A percentile compares a stretch with the other conserved stretches of the same genome.
Conservation (phyloP, 805 yeast species). For the Metschnikowia picachoensis region DNA sequence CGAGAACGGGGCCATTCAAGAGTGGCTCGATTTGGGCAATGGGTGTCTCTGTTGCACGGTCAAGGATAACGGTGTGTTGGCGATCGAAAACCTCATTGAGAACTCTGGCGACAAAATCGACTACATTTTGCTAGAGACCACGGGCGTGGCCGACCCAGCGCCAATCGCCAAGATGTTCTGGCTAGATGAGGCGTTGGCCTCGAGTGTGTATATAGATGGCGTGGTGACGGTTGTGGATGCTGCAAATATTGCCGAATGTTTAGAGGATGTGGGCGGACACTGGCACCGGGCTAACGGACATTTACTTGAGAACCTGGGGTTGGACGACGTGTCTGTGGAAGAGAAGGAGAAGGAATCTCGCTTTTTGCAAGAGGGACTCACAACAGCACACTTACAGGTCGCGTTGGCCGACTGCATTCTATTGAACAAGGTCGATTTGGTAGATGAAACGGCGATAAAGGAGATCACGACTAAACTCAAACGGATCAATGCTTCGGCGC, state of each 20-base stretch:
- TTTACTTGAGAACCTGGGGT: conserved; percentile 18
- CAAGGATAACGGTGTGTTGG: conserved; percentile 90
- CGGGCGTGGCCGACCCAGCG: conserved; percentile 97
- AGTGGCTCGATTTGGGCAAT: conserved; percentile 95
- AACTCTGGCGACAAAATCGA: conserved; percentile 73
- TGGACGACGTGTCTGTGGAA: conserved; percentile 16
- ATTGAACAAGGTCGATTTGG: conserved; percentile 70
- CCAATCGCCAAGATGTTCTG: conserved; percentile 97
- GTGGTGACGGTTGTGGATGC: conserved; percentile 84
- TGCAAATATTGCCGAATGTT: conserved; percentile 57
- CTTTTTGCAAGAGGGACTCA: conserved; percentile 42
- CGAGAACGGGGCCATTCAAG: conserved; percentile 55
- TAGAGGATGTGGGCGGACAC: conserved; percentile 72
- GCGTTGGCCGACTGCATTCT: conserved; percentile 84
- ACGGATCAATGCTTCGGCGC: conserved; percentile 65
- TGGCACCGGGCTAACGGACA: conserved; percentile 49
- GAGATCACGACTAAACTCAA: conserved; percentile 38
- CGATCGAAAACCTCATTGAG: conserved; percentile 82
- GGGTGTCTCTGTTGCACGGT: conserved; percentile 97
- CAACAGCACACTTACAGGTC: conserved; percentile 86
- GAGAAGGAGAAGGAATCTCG: conserved; percentile 32
- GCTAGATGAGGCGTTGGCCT: conserved; percentile 85
- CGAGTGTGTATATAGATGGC: conserved; percentile 87
- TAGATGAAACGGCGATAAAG: conserved; percentile 23
- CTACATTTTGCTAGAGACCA: conserved; percentile 88